Evolutionary conservation across 2,329 filamentous ascomycete genomes (phyloP), one percentile per base, ranked within the genome.

Genomic region (Exophiala calicioides): DNA sequence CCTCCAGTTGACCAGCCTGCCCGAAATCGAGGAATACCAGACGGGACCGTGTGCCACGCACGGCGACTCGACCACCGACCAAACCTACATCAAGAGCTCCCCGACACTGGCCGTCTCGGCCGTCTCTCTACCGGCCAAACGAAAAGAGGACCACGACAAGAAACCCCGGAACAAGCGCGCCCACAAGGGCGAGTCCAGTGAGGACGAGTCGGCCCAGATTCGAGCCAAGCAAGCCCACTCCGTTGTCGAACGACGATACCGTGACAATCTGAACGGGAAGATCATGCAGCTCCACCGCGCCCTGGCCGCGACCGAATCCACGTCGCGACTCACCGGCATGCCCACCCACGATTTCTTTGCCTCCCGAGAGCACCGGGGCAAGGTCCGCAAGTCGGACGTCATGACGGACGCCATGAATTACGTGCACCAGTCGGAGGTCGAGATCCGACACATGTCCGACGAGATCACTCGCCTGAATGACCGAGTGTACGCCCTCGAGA

Each of bases 261-360:
- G 56, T 3, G 56, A 59, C 44, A 59, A 59, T 34, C 50, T 59
- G 20, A 59, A 59, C 21, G 54, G 52, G 23, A 59, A 59, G 37
- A 57, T 59, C 42, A 50, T 52, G 41, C 53, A 59, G 35, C 41
- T 59, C 18, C 55, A 59, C 29, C 46, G 46, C n/a, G 51, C 53
- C 12, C 40, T 59, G 18, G 23, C 23, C 16, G 31, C 49, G 19
- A 45, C 48, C 16, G 47, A 47, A 31, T 43, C 43, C 13, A 42
- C 42, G 13, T 18, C 48, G 12, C 38, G 50, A 4, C 15, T 40
- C 19, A 40, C 37, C 12, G 45, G 46, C 19, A 37, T 41, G 31
- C 35, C 40, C 6, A 34, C 41, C 13, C 39, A 50, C 12, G 47
- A 56, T 19, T 33, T 47, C 16, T 41, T 44, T 26, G 37, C 44